Percentiles rank a stretch among this genome's conserved stretches.
phyloP scores from a whole-genome alignment of 225 moss, liverwort and hornwort species.

The Physcomitrium patens region DNA sequence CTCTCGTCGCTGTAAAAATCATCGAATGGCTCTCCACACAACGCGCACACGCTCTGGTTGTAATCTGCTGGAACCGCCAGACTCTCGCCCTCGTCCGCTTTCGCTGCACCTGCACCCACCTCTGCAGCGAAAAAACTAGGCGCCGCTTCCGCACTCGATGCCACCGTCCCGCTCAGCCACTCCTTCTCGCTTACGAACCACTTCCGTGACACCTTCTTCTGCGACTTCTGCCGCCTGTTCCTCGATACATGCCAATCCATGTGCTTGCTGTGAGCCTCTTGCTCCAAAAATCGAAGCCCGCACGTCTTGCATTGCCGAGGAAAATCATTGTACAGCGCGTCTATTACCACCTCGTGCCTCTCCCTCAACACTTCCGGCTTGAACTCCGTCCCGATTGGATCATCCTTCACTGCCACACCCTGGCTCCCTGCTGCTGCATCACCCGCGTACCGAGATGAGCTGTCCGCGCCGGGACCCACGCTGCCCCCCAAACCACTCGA shows the following conservation, averaged over 20 bases:
- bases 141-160: conserved; percentile 77
- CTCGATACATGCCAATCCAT: conserved; percentile 99
- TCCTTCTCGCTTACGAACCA: conserved; percentile 96
- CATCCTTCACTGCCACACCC: conserved; percentile 43
- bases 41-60: conserved; percentile 89
- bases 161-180: conserved; percentile 91
- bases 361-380: conserved; percentile 80
- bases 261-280: conserved; percentile 97
- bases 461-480: conserved; percentile 25
- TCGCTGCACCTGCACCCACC: conserved; percentile 48
- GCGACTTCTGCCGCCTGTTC: conserved; percentile 91
- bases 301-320: conserved; percentile 98
- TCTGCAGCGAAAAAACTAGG: conserved; percentile 96
- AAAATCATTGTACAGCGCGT: conserved; percentile 90
- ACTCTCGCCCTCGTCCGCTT: conserved; percentile 76
- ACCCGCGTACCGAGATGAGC: conserved; percentile 15
- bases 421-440: conserved; percentile 37
- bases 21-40: conserved; percentile 98
- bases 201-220: conserved; percentile 95
- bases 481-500: conserved; percentile 42
- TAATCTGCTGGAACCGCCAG: conserved; percentile 96
- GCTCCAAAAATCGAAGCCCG: conserved; percentile 87
- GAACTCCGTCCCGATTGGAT: conserved; percentile 70
- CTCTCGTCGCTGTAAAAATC: conserved; percentile 99
- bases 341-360: conserved; percentile 81